Evolutionary conservation across 1,284 basidiomycete species (phyloP), one percentile per base, ranked within the genome.

Genomic region (Pseudozyma thailandica): DNA sequence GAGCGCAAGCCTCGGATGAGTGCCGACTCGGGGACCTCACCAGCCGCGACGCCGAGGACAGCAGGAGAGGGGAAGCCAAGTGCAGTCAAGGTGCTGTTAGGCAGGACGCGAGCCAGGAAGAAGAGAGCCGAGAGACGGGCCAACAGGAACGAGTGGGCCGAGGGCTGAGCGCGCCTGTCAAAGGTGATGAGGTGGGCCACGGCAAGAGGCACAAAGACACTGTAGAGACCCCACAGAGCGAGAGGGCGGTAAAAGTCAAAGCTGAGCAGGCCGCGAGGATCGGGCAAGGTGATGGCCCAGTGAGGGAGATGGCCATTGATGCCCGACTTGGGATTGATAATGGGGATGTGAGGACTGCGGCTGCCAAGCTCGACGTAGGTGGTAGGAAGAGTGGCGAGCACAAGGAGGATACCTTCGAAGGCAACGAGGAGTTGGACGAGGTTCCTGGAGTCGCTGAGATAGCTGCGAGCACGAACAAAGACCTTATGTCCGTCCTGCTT

Each of bases 161-260:
- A 78, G n/a, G 74, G 72, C 54, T 76, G 53, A 21, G 52, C 31
- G 26, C 57, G 59, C 16, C 75, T 58, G 48, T 76, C 72, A 45
- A 78, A 78, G 18, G 75, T 78, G 58, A 78, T 51, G 7, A 78
- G 71, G 50, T 78, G 75, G 27, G 75, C 44, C 5, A 73, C 63
- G 28, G 73, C 56, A 21, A 64, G 49, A 23, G 75, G 75, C 10
- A 78, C 51, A 8, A 71, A 56, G 16, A 78, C 73, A 54, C 60
- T 74, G 65, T 72, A 78, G 35, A 68, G 25, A 27, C 59, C 57
- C 77, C 77, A 79, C 38, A 79, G 65, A 8, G 63, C 39, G 9
- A 79, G 53, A 25, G 74, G 73, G 20, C 66, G 62, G 72, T 74
- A 74, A 50, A 76, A 78, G 51, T 45, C 58, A 18, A 72, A 30